Evolutionary conservation across 208 protist genomes (phyloP).

Genomic region (Leishmania braziliensis): DNA sequence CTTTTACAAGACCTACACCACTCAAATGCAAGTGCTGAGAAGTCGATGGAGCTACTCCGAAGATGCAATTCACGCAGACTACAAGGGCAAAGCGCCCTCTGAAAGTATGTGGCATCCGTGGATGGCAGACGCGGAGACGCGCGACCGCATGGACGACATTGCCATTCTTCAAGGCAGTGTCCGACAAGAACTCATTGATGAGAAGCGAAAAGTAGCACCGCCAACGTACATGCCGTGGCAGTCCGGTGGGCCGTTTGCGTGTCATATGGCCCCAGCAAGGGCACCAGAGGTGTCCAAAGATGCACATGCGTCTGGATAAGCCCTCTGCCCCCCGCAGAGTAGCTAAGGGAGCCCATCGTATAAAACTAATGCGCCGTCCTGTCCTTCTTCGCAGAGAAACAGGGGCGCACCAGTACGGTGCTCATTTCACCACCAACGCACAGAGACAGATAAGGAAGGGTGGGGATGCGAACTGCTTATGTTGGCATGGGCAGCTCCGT

Average conservation of each 20-base stretch:
- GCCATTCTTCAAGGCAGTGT: slow-evolving; percentile 81
- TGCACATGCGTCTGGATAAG: neutral
- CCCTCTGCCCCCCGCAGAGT: neutral
- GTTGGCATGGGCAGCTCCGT: too few species aligned
- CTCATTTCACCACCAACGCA: neutral
- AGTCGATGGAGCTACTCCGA: slow-evolving; percentile 86
- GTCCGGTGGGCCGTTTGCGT: slow-evolving; percentile 73
- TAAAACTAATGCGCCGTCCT: neutral
- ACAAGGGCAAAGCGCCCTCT: slow-evolving; percentile 23
- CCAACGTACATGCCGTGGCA: slow-evolving; percentile 82
- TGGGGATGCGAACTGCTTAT: neutral
- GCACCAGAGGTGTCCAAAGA: slow-evolving; percentile 2
- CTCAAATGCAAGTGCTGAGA: slow-evolving; percentile 60
- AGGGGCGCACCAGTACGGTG: too few species aligned
- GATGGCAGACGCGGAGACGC: slow-evolving; percentile 60
- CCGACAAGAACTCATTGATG: slow-evolving; percentile 58
- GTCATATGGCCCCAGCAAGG: slow-evolving; percentile 26
- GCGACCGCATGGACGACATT: slow-evolving; percentile 79
- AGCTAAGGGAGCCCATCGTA: neutral
- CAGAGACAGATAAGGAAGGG: neutral
- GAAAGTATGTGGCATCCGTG: slow-evolving; percentile 79
- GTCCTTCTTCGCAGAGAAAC: neutral
- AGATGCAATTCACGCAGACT: slow-evolving; percentile 48
- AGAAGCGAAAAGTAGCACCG: slow-evolving; percentile 59
- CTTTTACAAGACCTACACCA: slow-evolving; percentile 62